Base-by-base conservation (phyloP, 2,329 filamentous ascomycete species). In the Aspergillus bombycis region DNA sequence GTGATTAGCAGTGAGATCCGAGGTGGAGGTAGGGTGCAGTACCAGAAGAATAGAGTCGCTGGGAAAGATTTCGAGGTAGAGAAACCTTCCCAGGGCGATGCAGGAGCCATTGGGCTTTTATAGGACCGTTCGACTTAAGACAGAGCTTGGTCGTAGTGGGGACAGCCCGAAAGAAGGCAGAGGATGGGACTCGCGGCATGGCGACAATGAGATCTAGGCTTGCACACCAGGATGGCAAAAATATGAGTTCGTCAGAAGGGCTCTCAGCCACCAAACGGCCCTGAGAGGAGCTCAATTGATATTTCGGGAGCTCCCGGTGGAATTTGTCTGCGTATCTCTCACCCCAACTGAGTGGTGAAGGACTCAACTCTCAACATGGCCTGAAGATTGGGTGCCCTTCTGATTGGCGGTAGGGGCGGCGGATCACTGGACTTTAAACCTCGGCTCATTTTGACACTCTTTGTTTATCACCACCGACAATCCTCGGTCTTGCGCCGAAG, bases 131-230 rank as follows among this genome's bases (percentile, higher is more conserved):
- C 60, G 60, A 63, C 28, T 38, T 57, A 54, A 62, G 61, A 63
- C 57, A 57, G 58, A 63, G 54, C 60, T 62, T 66, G 65, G 65
- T 48, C 34, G 61, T 43, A 57, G 68, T 68, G 67, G 68, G 57
- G 67, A 66, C 65, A 21, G 60, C 45, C 61, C 65, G 65, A 60
- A 60, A 58, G 38, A 65, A 53, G 46, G 63, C 56, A 60, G 65
- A 64, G 52, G 50, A 63, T 57, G 57, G 54, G 56, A 63, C 36
- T 58, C 57, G 61, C 58, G 57, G 60, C 67, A 68, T 68, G 55
- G 56, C 43, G 54, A 64, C 43, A 57, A 62, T 28, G 30, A 52
- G 19, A 38, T 36, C 21, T 58, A 21, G 7, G 26, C 10, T 30
- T 16, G 30, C 26, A 50, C 23, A 8, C 16, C 48, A 1, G 11